These are phyloP conservation scores for Penicillium manginii DNA, from an alignment of 495 filamentous ascomycete genomes.

Conservation along the genomic window DNA sequence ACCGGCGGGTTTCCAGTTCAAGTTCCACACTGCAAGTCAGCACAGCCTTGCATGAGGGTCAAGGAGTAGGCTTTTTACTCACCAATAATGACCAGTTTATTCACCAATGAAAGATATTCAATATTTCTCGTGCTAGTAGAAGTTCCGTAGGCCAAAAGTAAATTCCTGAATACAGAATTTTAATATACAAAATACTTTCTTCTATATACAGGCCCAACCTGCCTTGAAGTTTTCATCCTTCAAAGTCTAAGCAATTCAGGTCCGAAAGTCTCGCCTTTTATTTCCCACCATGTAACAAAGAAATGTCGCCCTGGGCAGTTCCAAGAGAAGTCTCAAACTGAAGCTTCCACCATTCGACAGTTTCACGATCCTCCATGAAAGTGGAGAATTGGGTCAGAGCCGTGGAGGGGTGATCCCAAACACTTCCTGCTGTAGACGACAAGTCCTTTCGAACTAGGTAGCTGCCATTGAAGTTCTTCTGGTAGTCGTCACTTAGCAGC, in stretches of 20 bases:
- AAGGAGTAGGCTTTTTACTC: background rate
- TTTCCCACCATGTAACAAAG: background rate
- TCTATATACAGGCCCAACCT: background rate
- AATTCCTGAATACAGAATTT: background rate
- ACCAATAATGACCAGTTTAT: background rate
- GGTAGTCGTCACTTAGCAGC: background rate
- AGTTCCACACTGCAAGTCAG: background rate
- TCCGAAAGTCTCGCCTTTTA: background rate
- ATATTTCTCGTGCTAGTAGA: background rate
- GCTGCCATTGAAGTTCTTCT: background rate
- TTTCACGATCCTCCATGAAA: background rate
- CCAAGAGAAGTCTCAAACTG: constrained; percentile 3
- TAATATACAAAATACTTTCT: background rate
- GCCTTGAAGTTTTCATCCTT: background rate
- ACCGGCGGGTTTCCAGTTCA: background rate
- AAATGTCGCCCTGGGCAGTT: background rate
- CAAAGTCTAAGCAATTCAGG: background rate
- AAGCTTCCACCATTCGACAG: background rate
- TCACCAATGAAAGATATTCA: background rate
- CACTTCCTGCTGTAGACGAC: background rate
- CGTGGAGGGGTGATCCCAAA: background rate
- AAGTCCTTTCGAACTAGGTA: background rate
- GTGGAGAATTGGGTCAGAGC: background rate
- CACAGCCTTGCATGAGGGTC: background rate
- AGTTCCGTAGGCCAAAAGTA: background rate